Evolutionary conservation across 805 yeast species (phyloP), one percentile per base, ranked within the genome.

Genomic region (Wickerhamiella spandovensis): DNA sequence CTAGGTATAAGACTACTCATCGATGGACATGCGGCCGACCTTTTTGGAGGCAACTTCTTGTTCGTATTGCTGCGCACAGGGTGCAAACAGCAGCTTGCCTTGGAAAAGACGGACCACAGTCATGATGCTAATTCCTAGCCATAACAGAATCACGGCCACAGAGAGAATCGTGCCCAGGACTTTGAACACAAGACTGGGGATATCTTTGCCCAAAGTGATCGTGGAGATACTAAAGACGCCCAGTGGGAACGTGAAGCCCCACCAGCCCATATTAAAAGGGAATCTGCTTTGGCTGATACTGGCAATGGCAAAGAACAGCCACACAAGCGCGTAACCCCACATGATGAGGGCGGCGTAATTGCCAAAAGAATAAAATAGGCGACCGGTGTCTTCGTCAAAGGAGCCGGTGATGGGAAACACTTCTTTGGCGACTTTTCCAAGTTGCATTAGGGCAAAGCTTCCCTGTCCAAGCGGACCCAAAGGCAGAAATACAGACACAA

Each of bases 181-280:
- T 54, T 76, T 72, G 64, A 85, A 84, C 0, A 84, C 77, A 10
- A 64, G 59, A 56, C 82, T 61, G 1, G 74, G 74, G 46, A 75
- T 76, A 2, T 73, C 61, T 3, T 53, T 58, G 42, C 70, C 80
- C 18, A 87, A 60, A 56, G 77, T 74, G 9, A 70, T 64, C 51
- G 77, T 73, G 2, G 86, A 77, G 13, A 82, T 62, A 0, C 82
- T 71, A 81, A 84, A 79, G 0, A 94, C 85, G 1, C 95, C 96
- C 58, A 87, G 59, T 3, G 95, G 96, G 80, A 88, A 88, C 55
- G 95, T 84, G 71, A 84, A 76, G 17, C 88, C 79, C 95, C 95
- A 84, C 78, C 79, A 78, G 1, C 76, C 73, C 54, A 72, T 71
- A 25, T 70, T 67, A 67, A 78, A 80, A 30, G 72, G 73, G 32